These are phyloP conservation scores for Xylaria bambusicola DNA, from an alignment of 495 filamentous ascomycete species.

Conservation along the genomic window DNA sequence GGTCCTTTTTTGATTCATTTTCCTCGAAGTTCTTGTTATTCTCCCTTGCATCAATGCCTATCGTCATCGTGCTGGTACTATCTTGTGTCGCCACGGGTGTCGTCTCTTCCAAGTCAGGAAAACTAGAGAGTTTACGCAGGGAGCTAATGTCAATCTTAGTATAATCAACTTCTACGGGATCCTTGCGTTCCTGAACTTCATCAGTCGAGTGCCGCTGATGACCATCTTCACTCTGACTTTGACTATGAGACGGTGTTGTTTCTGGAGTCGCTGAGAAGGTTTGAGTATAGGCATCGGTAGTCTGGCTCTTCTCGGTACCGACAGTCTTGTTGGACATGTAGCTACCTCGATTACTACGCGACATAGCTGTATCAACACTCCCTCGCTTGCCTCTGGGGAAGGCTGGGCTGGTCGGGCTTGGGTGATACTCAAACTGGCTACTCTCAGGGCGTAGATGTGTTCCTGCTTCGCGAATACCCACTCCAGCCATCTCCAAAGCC, in stretches of 20 bases:
- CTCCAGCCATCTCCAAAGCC: slow-evolving; percentile 78
- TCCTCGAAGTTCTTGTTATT: slow-evolving; percentile 26
- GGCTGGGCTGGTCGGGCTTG: slow-evolving; percentile 74
- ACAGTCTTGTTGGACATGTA: slow-evolving; percentile 57
- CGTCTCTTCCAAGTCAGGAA: slow-evolving; percentile 28
- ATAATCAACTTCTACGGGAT: slow-evolving; percentile 55
- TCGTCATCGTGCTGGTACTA: slow-evolving; percentile 15
- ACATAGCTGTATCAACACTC: slow-evolving; percentile 63
- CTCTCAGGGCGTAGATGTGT: slow-evolving; percentile 66
- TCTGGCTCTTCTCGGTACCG: slow-evolving; percentile 63
- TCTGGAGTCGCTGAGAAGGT: slow-evolving; percentile 55
- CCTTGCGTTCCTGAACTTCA: slow-evolving; percentile 39
- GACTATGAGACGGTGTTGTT: slow-evolving; percentile 46
- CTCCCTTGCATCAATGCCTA: slow-evolving; percentile 26
- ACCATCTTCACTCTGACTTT: slow-evolving; percentile 49
- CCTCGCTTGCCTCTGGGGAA: slow-evolving; percentile 66
- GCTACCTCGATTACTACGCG: slow-evolving; percentile 67
- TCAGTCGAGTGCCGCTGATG: slow-evolving; percentile 36
- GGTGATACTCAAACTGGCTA: slow-evolving; percentile 79
- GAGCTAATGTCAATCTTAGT: slow-evolving; percentile 54
- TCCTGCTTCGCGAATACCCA: slow-evolving; percentile 85
- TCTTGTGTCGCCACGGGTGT: not conserved
- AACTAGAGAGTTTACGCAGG: slow-evolving; percentile 37
- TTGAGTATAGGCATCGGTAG: slow-evolving; percentile 56
- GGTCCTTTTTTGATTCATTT: slow-evolving; percentile 37